A percentile compares a stretch with the other conserved stretches of the same genome.
phyloP scores from a whole-genome alignment of 495 filamentous ascomycete species.

The Penicillium coffeae region DNA sequence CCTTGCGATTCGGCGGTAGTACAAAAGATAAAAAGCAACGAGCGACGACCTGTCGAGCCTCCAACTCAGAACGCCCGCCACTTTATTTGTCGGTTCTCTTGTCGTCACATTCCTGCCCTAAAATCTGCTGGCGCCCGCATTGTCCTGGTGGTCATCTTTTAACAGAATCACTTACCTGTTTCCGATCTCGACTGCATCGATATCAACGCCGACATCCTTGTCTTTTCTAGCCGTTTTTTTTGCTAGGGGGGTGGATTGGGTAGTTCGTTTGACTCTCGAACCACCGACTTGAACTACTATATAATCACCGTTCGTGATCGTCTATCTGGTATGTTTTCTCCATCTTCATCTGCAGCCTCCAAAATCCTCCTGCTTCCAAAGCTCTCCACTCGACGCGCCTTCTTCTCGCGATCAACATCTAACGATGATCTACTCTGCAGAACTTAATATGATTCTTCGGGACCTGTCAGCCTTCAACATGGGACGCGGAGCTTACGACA shows the following conservation, averaged over 20 bases:
- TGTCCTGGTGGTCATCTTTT: conserved; percentile 35
- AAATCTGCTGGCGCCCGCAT: conserved; percentile 31
- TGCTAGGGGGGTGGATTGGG: conserved; percentile 25
- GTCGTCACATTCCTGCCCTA: conserved; percentile 47
- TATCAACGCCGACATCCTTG: conserved; percentile 24
- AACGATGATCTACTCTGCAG: conserved; percentile 34
- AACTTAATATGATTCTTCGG: conserved; percentile 49
- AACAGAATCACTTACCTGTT: conserved; percentile 29
- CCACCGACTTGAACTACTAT: conserved; percentile 18
- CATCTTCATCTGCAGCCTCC: conserved; percentile 18
- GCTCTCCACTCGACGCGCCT: neutral
- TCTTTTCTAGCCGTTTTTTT: conserved; percentile 9
- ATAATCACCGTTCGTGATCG: conserved; percentile 24
- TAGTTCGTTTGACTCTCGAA: conserved; percentile 20
- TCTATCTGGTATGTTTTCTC: conserved; percentile 26
- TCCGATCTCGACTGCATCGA: conserved; percentile 44
- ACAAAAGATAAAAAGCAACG: conserved; percentile 29
- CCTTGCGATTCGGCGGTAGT: conserved; percentile 12
- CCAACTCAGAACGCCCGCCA: conserved; percentile 3
- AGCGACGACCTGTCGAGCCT: conserved; percentile 30
- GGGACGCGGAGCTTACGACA: conserved; percentile 59
- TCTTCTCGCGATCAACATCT: conserved; percentile 9
- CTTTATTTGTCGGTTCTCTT: conserved; percentile 26
- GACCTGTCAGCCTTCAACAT: conserved; percentile 50
- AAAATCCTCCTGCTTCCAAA: neutral